Base-by-base conservation (phyloP, 495 filamentous ascomycete species). In the Ascobolus immersus region DNA sequence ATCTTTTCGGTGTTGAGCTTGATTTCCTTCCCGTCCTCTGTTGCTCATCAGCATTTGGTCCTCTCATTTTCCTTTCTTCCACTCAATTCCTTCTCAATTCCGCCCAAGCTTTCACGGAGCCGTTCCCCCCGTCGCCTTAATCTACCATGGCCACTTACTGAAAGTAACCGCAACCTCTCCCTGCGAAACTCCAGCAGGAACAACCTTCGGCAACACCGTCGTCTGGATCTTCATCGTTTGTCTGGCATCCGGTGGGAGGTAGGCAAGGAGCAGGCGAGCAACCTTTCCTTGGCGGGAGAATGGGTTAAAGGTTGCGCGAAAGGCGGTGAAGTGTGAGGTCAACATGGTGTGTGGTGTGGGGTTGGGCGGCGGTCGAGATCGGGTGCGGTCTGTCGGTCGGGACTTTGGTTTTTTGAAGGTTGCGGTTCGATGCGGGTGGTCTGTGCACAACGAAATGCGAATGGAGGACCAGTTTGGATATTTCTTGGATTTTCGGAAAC, bases 201-300 rank as follows among this genome's bases (percentile, higher is more conserved):
- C 4, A 17, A 70, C 72, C 20, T 52, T 43, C 28, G 77, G 64
- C 29, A 94, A 60, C 40, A 92, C 60, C 41, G 71, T 69, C 38
- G 79, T 75, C 36, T 71, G 66, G 50, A 96, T 74, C 50, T 67
- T 69, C 63, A 81, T 77, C 29, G n/a, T 59, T 61, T 13, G 47
- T 57, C 28, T 61, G 59, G 27, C 77, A 67, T 17, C 78, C 73
- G 35, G 74, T 67, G 14, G 75, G 65, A 5, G 86, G 84, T n/a
- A 99, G 71, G 76, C 70, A 41, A 94, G 73, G 51, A 99, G 80
- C 28, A 82, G 55, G 9, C 89, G 70, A 21, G 78, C 79, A 20
- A 80, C 72, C 44, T 78, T 77, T 22, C 73, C 62, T 44, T 61
- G 57, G 10, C 64, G 59, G 4, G 64, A 67, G 67, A 94, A 99